A percentile compares a stretch with the other conserved stretches of the same genome.
These are phyloP conservation scores for Cucumis cinereus DNA, from an alignment of 306 rosid genomes.

Conservation along the genomic window DNA sequence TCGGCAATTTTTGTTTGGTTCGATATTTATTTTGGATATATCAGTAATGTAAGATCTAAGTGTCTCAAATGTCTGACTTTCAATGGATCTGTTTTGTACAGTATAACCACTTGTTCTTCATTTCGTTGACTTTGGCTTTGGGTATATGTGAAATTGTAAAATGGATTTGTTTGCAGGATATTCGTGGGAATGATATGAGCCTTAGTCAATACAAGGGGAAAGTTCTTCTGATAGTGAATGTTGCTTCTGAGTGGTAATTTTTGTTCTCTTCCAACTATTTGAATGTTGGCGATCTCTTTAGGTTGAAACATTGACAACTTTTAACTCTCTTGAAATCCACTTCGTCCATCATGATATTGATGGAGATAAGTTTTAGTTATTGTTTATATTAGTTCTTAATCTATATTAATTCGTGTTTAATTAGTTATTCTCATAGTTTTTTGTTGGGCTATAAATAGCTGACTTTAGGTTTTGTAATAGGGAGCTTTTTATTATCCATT, in stretches of 20 bases:
- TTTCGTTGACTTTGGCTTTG: background rate
- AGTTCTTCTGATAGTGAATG: conserved; percentile 73
- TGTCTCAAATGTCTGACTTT: background rate
- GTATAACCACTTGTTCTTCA: background rate
- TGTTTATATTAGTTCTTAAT: no score
- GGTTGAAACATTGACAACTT: background rate
- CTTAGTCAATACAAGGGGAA: conserved; percentile 55
- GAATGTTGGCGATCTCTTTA: background rate
- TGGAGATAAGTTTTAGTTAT: no score
- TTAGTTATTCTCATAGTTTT: no score
- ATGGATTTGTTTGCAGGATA: conserved; percentile 47
- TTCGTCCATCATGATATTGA: background rate
- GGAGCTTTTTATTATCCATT: no score
- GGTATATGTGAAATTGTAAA: background rate
- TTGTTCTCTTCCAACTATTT: background rate
- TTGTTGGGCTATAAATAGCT: no score
- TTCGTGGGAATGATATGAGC: conserved; percentile 61
- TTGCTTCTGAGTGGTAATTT: conserved; percentile 77
- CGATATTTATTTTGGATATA: background rate
- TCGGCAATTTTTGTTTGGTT: background rate
- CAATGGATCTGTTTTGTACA: background rate
- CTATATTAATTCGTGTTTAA: no score
- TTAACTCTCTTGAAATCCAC: background rate
- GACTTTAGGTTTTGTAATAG: no score
- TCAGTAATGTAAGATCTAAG: background rate